Evolutionary conservation across 371 early-diverging fungal species (phyloP).

Genomic region (Mucor velutinosus): DNA sequence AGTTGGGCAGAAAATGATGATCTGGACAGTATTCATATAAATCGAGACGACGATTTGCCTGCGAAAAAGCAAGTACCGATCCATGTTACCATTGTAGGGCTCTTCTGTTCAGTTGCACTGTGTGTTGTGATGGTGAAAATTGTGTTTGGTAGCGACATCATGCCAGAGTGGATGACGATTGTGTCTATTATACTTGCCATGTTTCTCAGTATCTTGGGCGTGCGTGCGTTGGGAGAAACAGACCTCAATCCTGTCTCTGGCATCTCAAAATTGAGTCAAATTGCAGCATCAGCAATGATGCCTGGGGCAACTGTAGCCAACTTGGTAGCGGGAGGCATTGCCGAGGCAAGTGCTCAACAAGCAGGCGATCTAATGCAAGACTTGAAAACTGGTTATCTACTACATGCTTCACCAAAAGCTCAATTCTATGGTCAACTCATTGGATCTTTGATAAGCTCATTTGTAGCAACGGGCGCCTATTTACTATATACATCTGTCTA

Average conservation of each 20-base stretch:
- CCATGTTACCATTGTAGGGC: constrained; percentile 62
- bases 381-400: constrained; percentile 54
- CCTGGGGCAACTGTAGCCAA: constrained; percentile 63
- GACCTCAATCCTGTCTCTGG: constrained; percentile 58
- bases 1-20: constrained; percentile 15
- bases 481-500: constrained; percentile 72
- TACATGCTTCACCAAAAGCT: constrained; percentile 51
- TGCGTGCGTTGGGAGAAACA: constrained; percentile 58
- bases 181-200: constrained; percentile 60
- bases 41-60: constrained; percentile 38
- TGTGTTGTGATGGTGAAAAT: constrained; percentile 60
- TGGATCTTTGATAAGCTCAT: constrained; percentile 53
- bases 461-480: constrained; percentile 60
- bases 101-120: constrained; percentile 54
- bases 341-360: constrained; percentile 52
- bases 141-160: constrained; percentile 50
- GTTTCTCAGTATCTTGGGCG: constrained; percentile 60
- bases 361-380: constrained; percentile 59
- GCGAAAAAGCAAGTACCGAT: constrained; percentile 53
- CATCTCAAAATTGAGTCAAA: constrained; percentile 52
- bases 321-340: constrained; percentile 51
- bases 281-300: constrained; percentile 50
- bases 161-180: constrained; percentile 56
- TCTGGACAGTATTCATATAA: not conserved
- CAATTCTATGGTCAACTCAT: constrained; percentile 55